Conservation (phyloP, 179 eudicot genomes). For the Gypsophila paniculata region DNA sequence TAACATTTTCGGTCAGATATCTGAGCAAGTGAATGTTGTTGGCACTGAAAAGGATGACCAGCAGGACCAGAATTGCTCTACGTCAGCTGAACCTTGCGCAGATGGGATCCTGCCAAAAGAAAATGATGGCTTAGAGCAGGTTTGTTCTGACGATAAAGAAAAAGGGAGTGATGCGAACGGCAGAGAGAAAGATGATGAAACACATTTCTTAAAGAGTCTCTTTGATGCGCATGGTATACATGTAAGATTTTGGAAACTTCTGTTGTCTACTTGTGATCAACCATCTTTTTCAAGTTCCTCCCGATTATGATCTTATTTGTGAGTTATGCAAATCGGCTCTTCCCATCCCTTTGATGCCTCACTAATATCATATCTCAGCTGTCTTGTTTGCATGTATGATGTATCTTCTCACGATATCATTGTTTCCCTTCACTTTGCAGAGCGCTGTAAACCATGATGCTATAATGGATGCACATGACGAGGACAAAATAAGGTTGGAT, state of each 20-base stretch:
- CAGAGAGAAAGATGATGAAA: constrained; percentile 54
- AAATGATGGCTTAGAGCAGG: constrained; percentile 24
- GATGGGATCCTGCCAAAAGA: constrained; percentile 27
- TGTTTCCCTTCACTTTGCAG: constrained; percentile 35
- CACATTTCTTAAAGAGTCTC: constrained; percentile 63
- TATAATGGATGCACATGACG: constrained; percentile 85
- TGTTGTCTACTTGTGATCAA: background rate
- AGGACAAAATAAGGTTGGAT: constrained; percentile 71
- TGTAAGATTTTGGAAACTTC: constrained; percentile 46
- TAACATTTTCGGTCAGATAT: constrained; percentile 69
- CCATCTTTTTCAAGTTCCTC: background rate
- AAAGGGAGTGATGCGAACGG: constrained; percentile 40
- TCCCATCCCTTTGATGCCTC: constrained; percentile 1
- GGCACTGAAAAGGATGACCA: constrained; percentile 43
- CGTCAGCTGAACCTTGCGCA: constrained; percentile 24
- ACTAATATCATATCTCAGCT: background rate
- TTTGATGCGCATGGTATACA: constrained; percentile 95
- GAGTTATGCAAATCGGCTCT: background rate
- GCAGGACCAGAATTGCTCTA: constrained; percentile 27
- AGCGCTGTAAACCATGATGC: constrained; percentile 94
- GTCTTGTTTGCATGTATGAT: background rate
- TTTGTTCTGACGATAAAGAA: constrained; percentile 34
- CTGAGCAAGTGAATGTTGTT: constrained; percentile 68
- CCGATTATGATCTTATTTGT: background rate
- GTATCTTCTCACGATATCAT: background rate